A percentile compares a stretch with the other conserved stretches of the same genome.
Evolutionary conservation across 495 filamentous ascomycete genomes (phyloP).

Genomic region (Antarctomyces pellizariae): DNA sequence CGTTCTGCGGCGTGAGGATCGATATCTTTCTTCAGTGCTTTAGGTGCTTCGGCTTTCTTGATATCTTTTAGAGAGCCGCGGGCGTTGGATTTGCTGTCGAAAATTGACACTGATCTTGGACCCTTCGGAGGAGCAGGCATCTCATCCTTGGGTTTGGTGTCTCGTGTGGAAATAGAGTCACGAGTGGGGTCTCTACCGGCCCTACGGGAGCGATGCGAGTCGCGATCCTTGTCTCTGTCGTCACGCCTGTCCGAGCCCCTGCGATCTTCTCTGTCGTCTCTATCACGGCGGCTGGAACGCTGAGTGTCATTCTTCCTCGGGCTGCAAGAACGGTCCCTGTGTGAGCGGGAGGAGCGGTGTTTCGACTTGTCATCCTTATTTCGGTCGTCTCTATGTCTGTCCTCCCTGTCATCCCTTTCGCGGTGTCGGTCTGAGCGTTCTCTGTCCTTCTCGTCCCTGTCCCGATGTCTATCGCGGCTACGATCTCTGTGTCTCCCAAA

Average conservation of each 20-base stretch:
- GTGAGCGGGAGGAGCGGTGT: slow-evolving; percentile 20
- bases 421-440: slow-evolving; percentile 14
- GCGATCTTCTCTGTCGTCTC: slow-evolving; percentile 21
- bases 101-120: slow-evolving; percentile 7
- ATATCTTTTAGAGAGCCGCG: too few relatives aligned
- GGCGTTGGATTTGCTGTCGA: too few relatives aligned
- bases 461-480: slow-evolving; percentile 12
- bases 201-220: slow-evolving; percentile 7
- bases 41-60: slow-evolving; percentile 1
- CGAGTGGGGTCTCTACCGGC: slow-evolving; percentile 9
- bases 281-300: slow-evolving; percentile 12
- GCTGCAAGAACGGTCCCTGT: slow-evolving; percentile 21
- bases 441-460: too few relatives aligned
- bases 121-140: slow-evolving; percentile 11
- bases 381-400: slow-evolving; percentile 12
- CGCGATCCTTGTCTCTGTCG: slow-evolving; percentile 14
- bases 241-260: slow-evolving; percentile 13
- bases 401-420: too few relatives aligned
- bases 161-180: too few relatives aligned
- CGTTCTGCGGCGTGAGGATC: slow-evolving; percentile 60
- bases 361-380: slow-evolving; percentile 17
- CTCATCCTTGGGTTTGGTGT: slow-evolving; percentile 4
- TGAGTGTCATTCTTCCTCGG: too few relatives aligned
- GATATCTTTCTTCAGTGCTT: slow-evolving; percentile 21
- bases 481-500: slow-evolving; percentile 10